Percentiles rank a stretch among this genome's conserved stretches.
phyloP scores from a whole-genome alignment of 2,329 filamentous ascomycete species.

The Monilinia laxa region DNA sequence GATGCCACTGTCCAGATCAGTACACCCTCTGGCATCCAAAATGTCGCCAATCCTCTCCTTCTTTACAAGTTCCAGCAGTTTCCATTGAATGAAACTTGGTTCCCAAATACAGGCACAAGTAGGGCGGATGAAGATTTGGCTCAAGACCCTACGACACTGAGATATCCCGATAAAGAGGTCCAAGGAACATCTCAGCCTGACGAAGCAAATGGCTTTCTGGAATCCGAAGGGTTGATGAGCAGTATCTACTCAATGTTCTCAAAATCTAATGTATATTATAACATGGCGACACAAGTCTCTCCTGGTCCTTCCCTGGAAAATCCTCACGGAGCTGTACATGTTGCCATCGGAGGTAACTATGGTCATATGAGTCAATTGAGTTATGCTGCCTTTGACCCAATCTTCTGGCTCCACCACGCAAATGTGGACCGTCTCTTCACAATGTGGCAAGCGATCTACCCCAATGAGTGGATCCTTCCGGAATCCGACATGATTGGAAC shows the following conservation, averaged over 20 bases:
- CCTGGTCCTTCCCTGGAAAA: constrained; percentile 44
- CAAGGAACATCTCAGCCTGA: not conserved
- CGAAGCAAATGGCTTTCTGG: not conserved
- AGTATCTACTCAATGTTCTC: constrained; percentile 7
- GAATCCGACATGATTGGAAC: constrained; percentile 39
- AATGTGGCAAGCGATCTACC: constrained; percentile 49
- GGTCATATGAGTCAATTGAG: constrained; percentile 46
- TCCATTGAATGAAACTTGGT: constrained; percentile 41
- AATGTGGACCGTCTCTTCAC: constrained; percentile 62
- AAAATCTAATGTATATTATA: not conserved
- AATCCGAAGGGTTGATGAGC: not conserved
- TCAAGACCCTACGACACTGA: constrained; percentile 26
- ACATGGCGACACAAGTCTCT: constrained; percentile 10
- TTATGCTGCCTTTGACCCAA: constrained; percentile 48
- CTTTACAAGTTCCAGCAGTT: constrained; percentile 48
- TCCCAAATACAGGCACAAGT: constrained; percentile 15
- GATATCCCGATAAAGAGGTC: not conserved
- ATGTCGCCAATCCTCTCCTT: constrained; percentile 51
- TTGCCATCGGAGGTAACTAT: constrained; percentile 41
- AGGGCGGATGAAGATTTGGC: constrained; percentile 6
- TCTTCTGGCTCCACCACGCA: constrained; percentile 53
- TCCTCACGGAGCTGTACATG: constrained; percentile 48
- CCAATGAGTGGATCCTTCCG: constrained; percentile 37
- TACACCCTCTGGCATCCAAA: constrained; percentile 27
- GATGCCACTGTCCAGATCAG: constrained; percentile 38